phyloP scores from a whole-genome alignment of 2,329 filamentous ascomycete species.

The Aspergillus neotritici region DNA sequence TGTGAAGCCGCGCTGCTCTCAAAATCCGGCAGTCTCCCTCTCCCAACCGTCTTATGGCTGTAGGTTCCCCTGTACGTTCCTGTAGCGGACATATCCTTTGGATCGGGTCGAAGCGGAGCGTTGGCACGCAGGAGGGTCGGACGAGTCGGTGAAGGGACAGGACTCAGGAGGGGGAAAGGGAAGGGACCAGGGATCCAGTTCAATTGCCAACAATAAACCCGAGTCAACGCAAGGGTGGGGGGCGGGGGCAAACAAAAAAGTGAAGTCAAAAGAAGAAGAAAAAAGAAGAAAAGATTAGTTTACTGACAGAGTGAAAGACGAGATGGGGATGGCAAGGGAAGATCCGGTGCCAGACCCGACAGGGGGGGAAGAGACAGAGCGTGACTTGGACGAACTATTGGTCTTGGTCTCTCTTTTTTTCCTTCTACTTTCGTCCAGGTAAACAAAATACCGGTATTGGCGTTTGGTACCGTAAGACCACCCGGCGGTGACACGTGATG shows the following conservation, averaged over 20 bases:
- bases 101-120: constrained; percentile 9
- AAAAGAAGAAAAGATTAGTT: constrained; percentile 13
- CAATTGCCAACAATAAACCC: constrained; percentile 3
- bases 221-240: constrained; percentile 5
- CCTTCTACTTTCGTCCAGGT: constrained; percentile 1
- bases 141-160: constrained; percentile 12
- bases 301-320: constrained; percentile 3
- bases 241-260: constrained; percentile 10
- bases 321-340: constrained; percentile 16
- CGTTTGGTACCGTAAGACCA: constrained; percentile 23
- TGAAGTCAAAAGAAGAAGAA: constrained; percentile 11
- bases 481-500: constrained; percentile 6
- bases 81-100: constrained; percentile 49
- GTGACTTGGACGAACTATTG: constrained; percentile 17
- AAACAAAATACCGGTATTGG: constrained; percentile 18
- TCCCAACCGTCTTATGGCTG: constrained; percentile 45
- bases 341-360: constrained; percentile 18
- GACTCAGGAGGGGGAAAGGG: constrained; percentile 6
- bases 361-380: constrained; percentile 7
- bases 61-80: constrained; percentile 56
- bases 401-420: constrained; percentile 7
- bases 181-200: constrained; percentile 1
- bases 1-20: constrained; percentile 50
- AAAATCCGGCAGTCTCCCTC: constrained; percentile 50
- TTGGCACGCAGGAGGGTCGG: constrained; percentile 22